Percentiles rank a stretch among this genome's conserved stretches.
phyloP scores from a whole-genome alignment of 2,329 filamentous ascomycete genomes.

The Arthroderma sp. region DNA sequence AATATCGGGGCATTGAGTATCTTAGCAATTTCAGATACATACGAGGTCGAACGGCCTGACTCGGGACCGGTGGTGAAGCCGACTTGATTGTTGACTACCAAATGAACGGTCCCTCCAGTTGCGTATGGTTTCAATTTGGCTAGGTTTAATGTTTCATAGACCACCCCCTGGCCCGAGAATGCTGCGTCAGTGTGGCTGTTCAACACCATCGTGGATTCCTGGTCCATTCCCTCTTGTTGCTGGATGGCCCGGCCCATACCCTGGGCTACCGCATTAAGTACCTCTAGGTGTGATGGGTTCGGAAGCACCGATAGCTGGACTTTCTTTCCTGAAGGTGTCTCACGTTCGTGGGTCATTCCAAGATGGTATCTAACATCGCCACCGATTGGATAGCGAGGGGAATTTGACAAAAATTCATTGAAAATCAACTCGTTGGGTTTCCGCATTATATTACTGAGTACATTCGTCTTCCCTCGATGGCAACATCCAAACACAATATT shows the following conservation, averaged over 20 bases:
- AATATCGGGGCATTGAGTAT: slow-evolving; percentile 96
- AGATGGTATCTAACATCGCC: slow-evolving; percentile 99
- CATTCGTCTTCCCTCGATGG: slow-evolving; percentile 94
- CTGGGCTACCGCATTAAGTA: slow-evolving; percentile 92
- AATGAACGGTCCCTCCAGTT: slow-evolving; percentile 90
- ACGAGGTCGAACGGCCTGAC: slow-evolving; percentile 91
- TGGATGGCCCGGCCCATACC: slow-evolving; percentile 96
- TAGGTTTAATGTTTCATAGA: slow-evolving; percentile 98
- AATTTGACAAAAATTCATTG: slow-evolving; percentile 85
- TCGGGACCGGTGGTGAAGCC: slow-evolving; percentile 98
- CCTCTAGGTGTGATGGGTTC: slow-evolving; percentile 96
- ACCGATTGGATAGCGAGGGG: slow-evolving; percentile 85
- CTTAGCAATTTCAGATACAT: slow-evolving; percentile 99
- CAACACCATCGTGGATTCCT: slow-evolving; percentile 83
- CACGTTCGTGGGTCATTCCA: slow-evolving; percentile 99
- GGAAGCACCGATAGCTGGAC: slow-evolving; percentile 98
- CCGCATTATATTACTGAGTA: slow-evolving; percentile 93
- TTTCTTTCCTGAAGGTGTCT: slow-evolving; percentile 93
- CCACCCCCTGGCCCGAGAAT: slow-evolving; percentile 89
- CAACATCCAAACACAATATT: slow-evolving; percentile 99
- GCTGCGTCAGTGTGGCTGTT: slow-evolving; percentile 94
- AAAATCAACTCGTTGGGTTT: slow-evolving; percentile 99
- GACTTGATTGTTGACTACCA: slow-evolving; percentile 99
- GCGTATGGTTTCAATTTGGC: slow-evolving; percentile 91
- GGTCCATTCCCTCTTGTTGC: slow-evolving; percentile 97